Conservation (phyloP, 208 protist genomes). For the Vickermania ingenoplastis region DNA sequence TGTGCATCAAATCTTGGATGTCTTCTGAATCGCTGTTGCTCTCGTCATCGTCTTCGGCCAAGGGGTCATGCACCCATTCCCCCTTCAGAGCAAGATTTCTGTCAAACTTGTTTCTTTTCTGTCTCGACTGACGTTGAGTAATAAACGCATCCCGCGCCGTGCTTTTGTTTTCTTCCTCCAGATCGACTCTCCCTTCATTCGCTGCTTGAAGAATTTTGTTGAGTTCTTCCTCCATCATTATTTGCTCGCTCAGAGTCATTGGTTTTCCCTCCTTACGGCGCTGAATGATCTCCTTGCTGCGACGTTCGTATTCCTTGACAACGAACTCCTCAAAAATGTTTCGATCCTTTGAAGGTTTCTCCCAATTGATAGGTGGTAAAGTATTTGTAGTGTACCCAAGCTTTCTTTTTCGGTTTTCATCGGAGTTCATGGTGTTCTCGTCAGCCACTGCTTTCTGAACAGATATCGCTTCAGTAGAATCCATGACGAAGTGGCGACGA, state of each 20-base stretch:
- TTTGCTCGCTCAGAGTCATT: slow-evolving; percentile 76
- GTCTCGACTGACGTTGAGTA: slow-evolving; percentile 17
- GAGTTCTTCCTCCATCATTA: slow-evolving; percentile 62
- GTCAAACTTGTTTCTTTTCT: slow-evolving; percentile 18
- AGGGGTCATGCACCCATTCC: slow-evolving; percentile 5
- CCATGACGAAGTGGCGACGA: slow-evolving; percentile 45
- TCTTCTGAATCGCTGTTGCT: slow-evolving; percentile 3
- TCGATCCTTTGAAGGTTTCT: slow-evolving; percentile 26
- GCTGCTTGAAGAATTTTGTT: slow-evolving; percentile 35
- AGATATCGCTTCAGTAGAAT: slow-evolving; percentile 45
- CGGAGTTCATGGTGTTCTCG: slow-evolving; percentile 34
- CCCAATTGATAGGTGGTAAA: slow-evolving; percentile 51
- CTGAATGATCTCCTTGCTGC: slow-evolving; percentile 54
- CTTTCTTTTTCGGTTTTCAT: slow-evolving; percentile 23
- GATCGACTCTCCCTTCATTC: slow-evolving; percentile 27
- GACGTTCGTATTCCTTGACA: slow-evolving; percentile 58
- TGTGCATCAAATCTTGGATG: neutral
- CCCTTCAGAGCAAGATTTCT: slow-evolving; percentile 14
- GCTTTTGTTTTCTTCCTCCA: slow-evolving; percentile 48
- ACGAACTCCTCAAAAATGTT: slow-evolving; percentile 70
- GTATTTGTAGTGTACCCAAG: slow-evolving; percentile 8
- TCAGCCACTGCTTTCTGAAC: slow-evolving; percentile 63
- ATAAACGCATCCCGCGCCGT: slow-evolving; percentile 23
- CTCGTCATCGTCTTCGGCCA: slow-evolving; percentile 13
- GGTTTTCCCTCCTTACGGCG: slow-evolving; percentile 57